Evolutionary conservation across 2,329 filamentous ascomycete species (phyloP).

Genomic region (Teratosphaeria zuluensis): DNA sequence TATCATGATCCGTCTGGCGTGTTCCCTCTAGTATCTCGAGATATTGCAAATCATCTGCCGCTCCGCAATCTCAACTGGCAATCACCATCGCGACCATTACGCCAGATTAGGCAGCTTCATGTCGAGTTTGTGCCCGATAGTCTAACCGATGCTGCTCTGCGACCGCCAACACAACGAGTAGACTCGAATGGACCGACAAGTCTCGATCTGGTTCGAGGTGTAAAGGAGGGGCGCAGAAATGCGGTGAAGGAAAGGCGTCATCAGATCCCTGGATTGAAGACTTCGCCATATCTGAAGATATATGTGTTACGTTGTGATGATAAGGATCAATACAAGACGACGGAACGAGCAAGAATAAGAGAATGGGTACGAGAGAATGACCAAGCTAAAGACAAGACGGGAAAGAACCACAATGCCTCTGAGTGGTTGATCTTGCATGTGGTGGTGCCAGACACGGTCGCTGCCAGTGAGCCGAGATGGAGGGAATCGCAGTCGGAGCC

Average conservation of each 20-base stretch:
- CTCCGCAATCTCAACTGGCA: slow-evolving; percentile 95
- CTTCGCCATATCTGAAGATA: slow-evolving; percentile 88
- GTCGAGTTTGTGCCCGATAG: slow-evolving; percentile 64
- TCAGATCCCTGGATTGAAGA: slow-evolving; percentile 86
- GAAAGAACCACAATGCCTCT: slow-evolving; percentile 87
- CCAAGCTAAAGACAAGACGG: slow-evolving; percentile 54
- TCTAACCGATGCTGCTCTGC: slow-evolving; percentile 14
- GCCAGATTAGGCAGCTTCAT: slow-evolving; percentile 88
- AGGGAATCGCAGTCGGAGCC: slow-evolving; percentile 39
- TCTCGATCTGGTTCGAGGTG: slow-evolving; percentile 35
- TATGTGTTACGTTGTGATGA: slow-evolving; percentile 88
- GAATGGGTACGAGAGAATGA: slow-evolving; percentile 85
- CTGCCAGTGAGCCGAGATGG: slow-evolving; percentile 65
- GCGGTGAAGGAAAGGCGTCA: slow-evolving; percentile 58
- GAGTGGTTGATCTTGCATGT: slow-evolving; percentile 95
- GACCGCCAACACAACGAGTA: slow-evolving; percentile 9
- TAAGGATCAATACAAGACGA: slow-evolving; percentile 82
- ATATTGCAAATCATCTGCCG: slow-evolving; percentile 69
- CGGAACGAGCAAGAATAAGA: slow-evolving; percentile 65
- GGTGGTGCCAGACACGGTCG: slow-evolving; percentile 74
- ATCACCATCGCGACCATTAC: slow-evolving; percentile 78
- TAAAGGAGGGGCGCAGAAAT: slow-evolving; percentile 18
- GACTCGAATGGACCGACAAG: slow-evolving; percentile 22
- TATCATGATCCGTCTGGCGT: slow-evolving; percentile 90
- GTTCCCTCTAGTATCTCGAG: slow-evolving; percentile 70